Percentiles rank a stretch among this genome's conserved stretches.
These are phyloP conservation scores for Chlamydomonas eustigma DNA, from an alignment of 139 green algal species.

Conservation along the genomic window DNA sequence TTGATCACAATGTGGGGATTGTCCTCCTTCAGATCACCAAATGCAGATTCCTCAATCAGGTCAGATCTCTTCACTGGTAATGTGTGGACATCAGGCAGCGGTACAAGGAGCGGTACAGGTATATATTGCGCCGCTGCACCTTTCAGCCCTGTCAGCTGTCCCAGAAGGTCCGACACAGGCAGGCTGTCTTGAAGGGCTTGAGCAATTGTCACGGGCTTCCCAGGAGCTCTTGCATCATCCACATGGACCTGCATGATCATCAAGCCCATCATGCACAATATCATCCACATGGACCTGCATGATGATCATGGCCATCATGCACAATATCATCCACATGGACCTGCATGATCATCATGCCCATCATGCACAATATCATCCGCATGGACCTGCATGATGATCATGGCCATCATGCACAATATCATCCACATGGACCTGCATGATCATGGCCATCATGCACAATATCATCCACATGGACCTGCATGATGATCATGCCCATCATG, in stretches of 20 bases:
- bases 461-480: no score
- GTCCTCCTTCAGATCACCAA: neutral
- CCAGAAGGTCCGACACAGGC: slow-evolving; percentile 57
- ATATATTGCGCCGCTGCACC: slow-evolving; percentile 49
- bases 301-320: no score
- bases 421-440: no score
- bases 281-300: no score
- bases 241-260: slow-evolving; percentile 20
- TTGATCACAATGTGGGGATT: neutral
- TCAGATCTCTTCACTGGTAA: slow-evolving; percentile 55
- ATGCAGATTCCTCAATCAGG: neutral
- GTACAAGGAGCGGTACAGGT: slow-evolving; percentile 62
- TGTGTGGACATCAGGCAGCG: slow-evolving; percentile 56
- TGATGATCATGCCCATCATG: no score
- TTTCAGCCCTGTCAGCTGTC: slow-evolving; percentile 54
- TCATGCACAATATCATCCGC: no score
- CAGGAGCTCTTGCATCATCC: slow-evolving; percentile 38
- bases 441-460: no score
- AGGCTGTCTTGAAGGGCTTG: slow-evolving; percentile 69
- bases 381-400: no score
- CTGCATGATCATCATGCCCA: no score
- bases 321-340: no score
- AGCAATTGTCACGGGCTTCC: slow-evolving; percentile 48
- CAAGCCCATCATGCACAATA: no score
- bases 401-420: no score